Conservation (phyloP, 2,329 filamentous ascomycete species). For the Xylaria sp. region DNA sequence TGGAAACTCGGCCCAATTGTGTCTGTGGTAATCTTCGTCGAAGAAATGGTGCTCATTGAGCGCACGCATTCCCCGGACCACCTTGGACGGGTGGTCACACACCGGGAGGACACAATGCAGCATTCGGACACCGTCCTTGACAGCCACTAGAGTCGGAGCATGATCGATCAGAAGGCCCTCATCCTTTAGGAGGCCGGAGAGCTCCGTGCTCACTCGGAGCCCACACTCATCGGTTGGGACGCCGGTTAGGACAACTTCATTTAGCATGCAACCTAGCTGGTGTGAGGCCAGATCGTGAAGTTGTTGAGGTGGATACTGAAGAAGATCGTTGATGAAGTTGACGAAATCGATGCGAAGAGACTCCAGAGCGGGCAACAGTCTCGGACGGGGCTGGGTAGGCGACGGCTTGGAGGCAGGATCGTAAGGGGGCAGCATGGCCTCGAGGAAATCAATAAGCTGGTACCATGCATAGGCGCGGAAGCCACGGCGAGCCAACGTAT, state of each 20-base stretch:
- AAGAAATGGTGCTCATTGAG: slow-evolving; percentile 44
- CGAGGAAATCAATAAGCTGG: slow-evolving; percentile 63
- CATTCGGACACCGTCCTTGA: slow-evolving; percentile 52
- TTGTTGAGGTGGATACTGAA: slow-evolving; percentile 58
- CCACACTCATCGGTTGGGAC: slow-evolving; percentile 61
- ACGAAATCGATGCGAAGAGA: slow-evolving; percentile 64
- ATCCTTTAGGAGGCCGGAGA: slow-evolving; percentile 63
- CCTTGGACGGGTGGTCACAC: slow-evolving; percentile 53
- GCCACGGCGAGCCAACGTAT: slow-evolving; percentile 59
- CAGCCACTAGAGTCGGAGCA: slow-evolving; percentile 55
- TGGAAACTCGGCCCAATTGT: slow-evolving; percentile 49
- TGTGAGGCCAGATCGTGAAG: slow-evolving; percentile 64
- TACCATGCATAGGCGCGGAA: slow-evolving; percentile 66
- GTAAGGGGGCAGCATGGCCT: slow-evolving; percentile 61
- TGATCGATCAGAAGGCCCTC: slow-evolving; percentile 63
- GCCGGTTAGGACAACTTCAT: slow-evolving; percentile 64
- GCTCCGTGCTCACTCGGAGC: slow-evolving; percentile 57
- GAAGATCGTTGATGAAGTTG: slow-evolving; percentile 60
- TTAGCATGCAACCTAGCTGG: slow-evolving; percentile 62
- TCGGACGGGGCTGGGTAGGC: slow-evolving; percentile 46
- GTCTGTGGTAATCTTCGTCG: slow-evolving; percentile 42
- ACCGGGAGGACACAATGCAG: slow-evolving; percentile 50
- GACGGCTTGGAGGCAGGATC: slow-evolving; percentile 50
- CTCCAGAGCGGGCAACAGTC: slow-evolving; percentile 59
- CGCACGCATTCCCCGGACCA: slow-evolving; percentile 55